Percentiles rank a stretch among this genome's conserved stretches.
These are phyloP conservation scores for Boletellus deceptivus DNA, from an alignment of 1,284 basidiomycete species.

Conservation along the genomic window DNA sequence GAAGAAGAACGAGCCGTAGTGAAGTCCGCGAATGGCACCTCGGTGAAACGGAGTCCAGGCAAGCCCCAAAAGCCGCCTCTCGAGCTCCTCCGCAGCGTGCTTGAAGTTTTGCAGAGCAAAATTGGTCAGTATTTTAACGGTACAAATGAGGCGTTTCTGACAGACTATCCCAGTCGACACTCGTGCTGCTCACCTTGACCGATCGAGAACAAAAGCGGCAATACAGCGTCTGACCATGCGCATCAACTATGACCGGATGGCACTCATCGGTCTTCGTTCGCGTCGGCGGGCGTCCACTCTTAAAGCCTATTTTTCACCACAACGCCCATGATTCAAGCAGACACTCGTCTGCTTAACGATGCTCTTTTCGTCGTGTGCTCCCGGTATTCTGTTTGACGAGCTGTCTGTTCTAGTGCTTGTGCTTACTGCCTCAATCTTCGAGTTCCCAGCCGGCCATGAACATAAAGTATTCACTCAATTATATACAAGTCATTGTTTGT, in stretches of 20 bases:
- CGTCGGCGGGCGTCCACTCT: constrained; percentile 28
- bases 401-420: too few relatives aligned
- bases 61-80: constrained; percentile 42
- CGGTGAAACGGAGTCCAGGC: constrained; percentile 29
- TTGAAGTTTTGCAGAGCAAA: constrained; percentile 55
- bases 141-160: background rate
- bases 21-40: constrained; percentile 12
- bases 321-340: constrained; percentile 12
- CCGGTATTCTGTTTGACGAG: too few relatives aligned
- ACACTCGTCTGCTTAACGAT: background rate
- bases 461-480: constrained; percentile 25
- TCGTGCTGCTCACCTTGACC: constrained; percentile 67
- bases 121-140: constrained; percentile 47
- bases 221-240: constrained; percentile 62
- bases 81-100: constrained; percentile 43
- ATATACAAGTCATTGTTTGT: constrained; percentile 11
- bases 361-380: too few relatives aligned
- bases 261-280: constrained; percentile 27
- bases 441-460: constrained; percentile 3
- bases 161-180: constrained; percentile 55
- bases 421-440: background rate
- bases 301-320: constrained; percentile 32
- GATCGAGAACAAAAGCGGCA: constrained; percentile 64
- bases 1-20: constrained; percentile 40
- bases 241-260: constrained; percentile 57